Evolutionary conservation across 768 basidiomycete genomes (phyloP).

Genomic region (Cystofilobasidium bisporidii): DNA sequence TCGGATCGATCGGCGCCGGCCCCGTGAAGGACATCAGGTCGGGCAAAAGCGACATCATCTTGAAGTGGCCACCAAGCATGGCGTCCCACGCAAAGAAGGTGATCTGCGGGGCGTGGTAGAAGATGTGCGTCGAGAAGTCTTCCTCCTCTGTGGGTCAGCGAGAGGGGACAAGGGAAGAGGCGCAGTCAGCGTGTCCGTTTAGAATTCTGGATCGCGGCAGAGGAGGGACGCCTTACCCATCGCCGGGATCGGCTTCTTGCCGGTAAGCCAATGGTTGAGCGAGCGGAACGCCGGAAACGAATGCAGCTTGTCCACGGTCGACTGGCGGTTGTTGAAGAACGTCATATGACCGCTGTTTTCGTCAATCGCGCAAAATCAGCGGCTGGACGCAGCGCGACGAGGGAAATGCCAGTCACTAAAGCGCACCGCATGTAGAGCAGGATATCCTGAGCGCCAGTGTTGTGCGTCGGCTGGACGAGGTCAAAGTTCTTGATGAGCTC

Average conservation of each 20-base stretch:
- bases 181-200: too few relatives aligned
- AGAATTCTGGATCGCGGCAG: too few relatives aligned
- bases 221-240: conserved; percentile 12
- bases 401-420: not conserved
- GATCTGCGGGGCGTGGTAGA: conserved; percentile 9
- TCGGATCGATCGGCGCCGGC: not conserved
- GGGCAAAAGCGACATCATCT: conserved; percentile 11
- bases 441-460: conserved; percentile 10
- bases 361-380: too few relatives aligned
- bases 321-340: conserved; percentile 15
- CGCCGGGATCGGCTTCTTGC: conserved; percentile 11
- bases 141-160: conserved; percentile 15
- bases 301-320: conserved; percentile 15
- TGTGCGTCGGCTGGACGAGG: conserved; percentile 21
- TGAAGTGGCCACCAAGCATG: conserved; percentile 12
- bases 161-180: not conserved
- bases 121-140: conserved; percentile 22
- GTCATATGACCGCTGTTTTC: conserved; percentile 26
- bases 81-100: conserved; percentile 23
- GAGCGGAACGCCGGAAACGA: conserved; percentile 14
- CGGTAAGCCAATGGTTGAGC: not conserved
- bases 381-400: too few relatives aligned
- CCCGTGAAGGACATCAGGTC: not conserved
- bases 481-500: conserved; percentile 13
- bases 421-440: conserved; percentile 24